phyloP scores from a whole-genome alignment of 1,284 basidiomycete genomes.

The Naganishia sp. region DNA sequence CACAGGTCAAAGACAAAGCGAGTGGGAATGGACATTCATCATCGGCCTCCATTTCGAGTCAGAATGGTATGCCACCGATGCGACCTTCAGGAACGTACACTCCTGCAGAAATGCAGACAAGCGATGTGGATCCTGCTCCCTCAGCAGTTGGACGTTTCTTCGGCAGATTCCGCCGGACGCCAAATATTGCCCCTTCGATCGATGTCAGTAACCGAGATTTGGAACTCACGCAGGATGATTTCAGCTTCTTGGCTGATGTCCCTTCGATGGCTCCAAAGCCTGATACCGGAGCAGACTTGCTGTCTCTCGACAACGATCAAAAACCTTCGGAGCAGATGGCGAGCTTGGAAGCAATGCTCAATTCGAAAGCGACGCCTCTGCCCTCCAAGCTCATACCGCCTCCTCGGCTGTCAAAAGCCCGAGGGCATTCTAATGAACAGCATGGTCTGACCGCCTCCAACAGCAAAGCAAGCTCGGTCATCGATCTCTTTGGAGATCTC shows the following conservation, averaged over 20 bases:
- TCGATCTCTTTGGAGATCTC: constrained; percentile 32
- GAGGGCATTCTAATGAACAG: background rate
- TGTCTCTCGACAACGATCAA: constrained; percentile 35
- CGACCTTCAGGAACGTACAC: background rate
- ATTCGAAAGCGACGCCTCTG: constrained; percentile 15
- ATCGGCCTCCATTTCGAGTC: constrained; percentile 22
- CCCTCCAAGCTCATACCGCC: constrained; percentile 26
- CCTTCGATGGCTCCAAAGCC: constrained; percentile 39
- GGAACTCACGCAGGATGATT: constrained; percentile 50
- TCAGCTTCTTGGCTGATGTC: constrained; percentile 52
- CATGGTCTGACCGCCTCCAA: background rate
- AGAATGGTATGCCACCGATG: constrained; percentile 30
- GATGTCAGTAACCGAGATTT: constrained; percentile 43
- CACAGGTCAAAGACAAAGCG: background rate
- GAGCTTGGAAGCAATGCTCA: constrained; percentile 31
- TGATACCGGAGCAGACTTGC: constrained; percentile 43
- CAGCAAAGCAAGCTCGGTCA: constrained; percentile 22
- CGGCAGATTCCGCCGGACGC: constrained; percentile 38
- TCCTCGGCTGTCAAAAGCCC: background rate
- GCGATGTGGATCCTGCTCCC: constrained; percentile 33
- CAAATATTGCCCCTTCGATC: constrained; percentile 22
- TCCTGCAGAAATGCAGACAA: constrained; percentile 2
- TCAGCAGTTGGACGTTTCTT: constrained; percentile 52
- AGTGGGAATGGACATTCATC: background rate
- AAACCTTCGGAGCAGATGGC: constrained; percentile 23